Percentiles rank a stretch among this genome's conserved stretches.
phyloP scores from a whole-genome alignment of 1,284 basidiomycete genomes.

The Puccinia sorghi region DNA sequence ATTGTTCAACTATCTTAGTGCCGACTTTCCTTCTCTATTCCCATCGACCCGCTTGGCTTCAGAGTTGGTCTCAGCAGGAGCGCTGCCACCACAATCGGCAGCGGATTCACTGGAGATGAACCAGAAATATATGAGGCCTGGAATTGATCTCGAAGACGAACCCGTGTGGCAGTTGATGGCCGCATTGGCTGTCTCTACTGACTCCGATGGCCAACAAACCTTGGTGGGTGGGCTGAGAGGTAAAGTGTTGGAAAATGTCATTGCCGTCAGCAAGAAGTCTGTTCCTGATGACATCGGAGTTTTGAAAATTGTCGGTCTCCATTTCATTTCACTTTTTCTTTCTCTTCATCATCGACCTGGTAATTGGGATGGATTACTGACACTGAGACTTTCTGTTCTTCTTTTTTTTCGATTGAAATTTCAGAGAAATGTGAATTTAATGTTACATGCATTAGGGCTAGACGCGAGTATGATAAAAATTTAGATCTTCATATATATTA shows the following conservation, averaged over 20 bases:
- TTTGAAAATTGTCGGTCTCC: conserved; percentile 33
- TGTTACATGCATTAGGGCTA: conserved; percentile 78
- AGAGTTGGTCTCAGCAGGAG: conserved; percentile 55
- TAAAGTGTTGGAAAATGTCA: conserved; percentile 84
- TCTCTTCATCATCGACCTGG: background rate
- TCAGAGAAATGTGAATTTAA: conserved; percentile 73
- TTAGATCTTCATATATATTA: background rate
- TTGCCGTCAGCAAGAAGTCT: conserved; percentile 74
- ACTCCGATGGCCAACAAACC: conserved; percentile 75
- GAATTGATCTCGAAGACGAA: conserved; percentile 74
- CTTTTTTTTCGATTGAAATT: background rate
- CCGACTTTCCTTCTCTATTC: conserved; percentile 78
- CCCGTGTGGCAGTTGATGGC: conserved; percentile 90
- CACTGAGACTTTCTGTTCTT: background rate
- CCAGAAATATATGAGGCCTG: conserved; percentile 54
- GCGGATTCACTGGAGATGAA: conserved; percentile 50
- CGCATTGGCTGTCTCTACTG: conserved; percentile 80
- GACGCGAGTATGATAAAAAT: conserved; percentile 63
- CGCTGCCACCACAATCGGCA: conserved; percentile 56
- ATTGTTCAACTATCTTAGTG: conserved; percentile 74
- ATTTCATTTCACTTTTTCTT: conserved; percentile 44
- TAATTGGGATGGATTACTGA: background rate
- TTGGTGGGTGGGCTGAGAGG: conserved; percentile 85
- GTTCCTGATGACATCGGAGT: conserved; percentile 57
- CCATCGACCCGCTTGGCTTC: conserved; percentile 75